These are phyloP conservation scores for Silybum marianum DNA, from an alignment of 129 eudicot species.

Conservation along the genomic window DNA sequence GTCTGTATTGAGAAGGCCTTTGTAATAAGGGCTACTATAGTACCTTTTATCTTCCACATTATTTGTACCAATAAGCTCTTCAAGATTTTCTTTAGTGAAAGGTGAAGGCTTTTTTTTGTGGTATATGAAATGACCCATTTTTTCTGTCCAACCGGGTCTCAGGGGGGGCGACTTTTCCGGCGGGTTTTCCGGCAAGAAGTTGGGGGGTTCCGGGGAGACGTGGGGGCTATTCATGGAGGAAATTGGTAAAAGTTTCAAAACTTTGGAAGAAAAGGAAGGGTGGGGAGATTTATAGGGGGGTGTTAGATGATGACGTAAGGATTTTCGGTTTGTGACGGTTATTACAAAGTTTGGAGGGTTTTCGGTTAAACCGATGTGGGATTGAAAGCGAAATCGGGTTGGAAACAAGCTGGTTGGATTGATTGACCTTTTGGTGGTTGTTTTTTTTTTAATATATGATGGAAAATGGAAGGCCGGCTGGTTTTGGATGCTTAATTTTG, in stretches of 20 bases:
- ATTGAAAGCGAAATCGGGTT: conserved; percentile 1
- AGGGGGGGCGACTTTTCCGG: not conserved
- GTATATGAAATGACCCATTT: conserved; percentile 8
- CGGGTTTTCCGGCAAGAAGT: not conserved
- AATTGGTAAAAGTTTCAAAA: conserved; percentile 29
- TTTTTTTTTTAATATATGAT: not conserved
- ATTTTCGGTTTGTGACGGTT: not conserved
- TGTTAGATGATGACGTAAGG: conserved; percentile 3
- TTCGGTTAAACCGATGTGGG: not conserved
- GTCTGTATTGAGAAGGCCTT: conserved; percentile 39
- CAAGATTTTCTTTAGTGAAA: conserved; percentile 39
- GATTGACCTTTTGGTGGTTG: not conserved
- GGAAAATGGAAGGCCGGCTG: not conserved
- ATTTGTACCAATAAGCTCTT: conserved; percentile 19
- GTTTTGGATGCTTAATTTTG: not conserved
- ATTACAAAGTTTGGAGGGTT: not conserved
- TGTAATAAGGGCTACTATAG: conserved; percentile 39
- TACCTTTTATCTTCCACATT: conserved; percentile 27
- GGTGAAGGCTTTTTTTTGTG: conserved; percentile 19
- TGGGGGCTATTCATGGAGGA: conserved; percentile 38
- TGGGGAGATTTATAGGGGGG: conserved; percentile 26
- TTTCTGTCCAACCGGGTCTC: conserved; percentile 18
- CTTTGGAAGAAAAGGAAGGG: conserved; percentile 33
- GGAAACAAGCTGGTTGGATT: conserved; percentile 24
- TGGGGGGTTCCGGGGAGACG: conserved; percentile 37